phyloP scores from a whole-genome alignment of 2,329 filamentous ascomycete genomes.

The Hawksworthiomyces lignivorus region DNA sequence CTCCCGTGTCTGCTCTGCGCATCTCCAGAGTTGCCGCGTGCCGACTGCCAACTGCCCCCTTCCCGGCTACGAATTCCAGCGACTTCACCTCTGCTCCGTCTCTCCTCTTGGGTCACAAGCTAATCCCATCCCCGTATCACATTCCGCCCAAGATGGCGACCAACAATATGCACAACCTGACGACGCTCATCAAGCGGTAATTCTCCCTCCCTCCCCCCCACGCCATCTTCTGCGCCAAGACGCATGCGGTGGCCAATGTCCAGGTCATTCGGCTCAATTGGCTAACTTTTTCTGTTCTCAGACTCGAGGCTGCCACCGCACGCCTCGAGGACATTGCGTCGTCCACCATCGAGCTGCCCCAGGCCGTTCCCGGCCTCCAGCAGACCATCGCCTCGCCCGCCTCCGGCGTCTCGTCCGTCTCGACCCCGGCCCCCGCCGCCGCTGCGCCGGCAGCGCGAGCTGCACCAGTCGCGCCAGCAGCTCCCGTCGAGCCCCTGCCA shows the following conservation, averaged over 20 bases:
- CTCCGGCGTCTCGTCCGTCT: constrained; percentile 22
- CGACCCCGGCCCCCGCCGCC: constrained; percentile 24
- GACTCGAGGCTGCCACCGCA: constrained; percentile 93
- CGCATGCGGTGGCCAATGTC: not conserved
- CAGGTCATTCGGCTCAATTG: constrained; percentile 1
- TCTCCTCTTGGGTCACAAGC: too few relatives aligned
- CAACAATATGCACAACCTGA: constrained; percentile 91
- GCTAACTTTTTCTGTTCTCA: constrained; percentile 45
- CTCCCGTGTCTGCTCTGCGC: too few relatives aligned
- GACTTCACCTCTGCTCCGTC: too few relatives aligned
- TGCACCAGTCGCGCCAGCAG: constrained; percentile 32
- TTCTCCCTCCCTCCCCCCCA: not conserved
- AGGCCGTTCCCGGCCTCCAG: constrained; percentile 38
- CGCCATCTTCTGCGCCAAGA: not conserved
- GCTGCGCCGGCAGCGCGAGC: constrained; percentile 30
- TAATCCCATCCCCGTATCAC: too few relatives aligned
- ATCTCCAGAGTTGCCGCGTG: too few relatives aligned
- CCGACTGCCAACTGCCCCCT: too few relatives aligned
- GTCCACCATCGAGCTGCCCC: constrained; percentile 55
- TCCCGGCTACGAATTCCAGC: too few relatives aligned
- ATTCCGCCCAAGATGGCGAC: constrained; percentile 51
- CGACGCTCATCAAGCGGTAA: constrained; percentile 96
- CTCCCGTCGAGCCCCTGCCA: constrained; percentile 52
- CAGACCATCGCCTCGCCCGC: constrained; percentile 29
- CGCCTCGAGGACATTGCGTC: constrained; percentile 93